Evolutionary conservation across 192 early-diverging fungal genomes (phyloP).

Genomic region (Umbelopsis ramanniana): DNA sequence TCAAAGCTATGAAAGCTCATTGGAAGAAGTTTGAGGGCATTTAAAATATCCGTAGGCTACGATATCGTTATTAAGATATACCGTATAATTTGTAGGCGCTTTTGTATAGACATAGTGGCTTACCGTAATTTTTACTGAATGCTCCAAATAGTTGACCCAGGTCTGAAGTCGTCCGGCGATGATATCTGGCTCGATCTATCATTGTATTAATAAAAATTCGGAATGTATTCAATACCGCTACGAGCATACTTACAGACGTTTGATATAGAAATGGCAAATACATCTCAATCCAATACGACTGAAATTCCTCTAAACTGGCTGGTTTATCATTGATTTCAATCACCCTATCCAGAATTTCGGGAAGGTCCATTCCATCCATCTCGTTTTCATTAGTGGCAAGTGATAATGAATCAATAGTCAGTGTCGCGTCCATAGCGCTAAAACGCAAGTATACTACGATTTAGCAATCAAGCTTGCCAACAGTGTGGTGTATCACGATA

Average conservation of each 20-base stretch:
- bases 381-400: neutral
- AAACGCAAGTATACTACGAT: neutral
- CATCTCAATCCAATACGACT: neutral
- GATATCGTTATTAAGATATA: neutral
- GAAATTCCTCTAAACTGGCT: neutral
- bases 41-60: constrained; percentile 1
- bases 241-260: neutral
- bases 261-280: neutral
- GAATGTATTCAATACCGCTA: too few relatives aligned
- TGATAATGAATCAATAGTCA: neutral
- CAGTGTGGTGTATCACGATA: neutral
- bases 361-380: neutral
- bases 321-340: neutral
- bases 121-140: neutral
- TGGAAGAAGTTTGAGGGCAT: neutral
- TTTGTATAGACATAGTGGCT: neutral
- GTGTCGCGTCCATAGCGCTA: neutral
- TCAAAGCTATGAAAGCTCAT: constrained; percentile 10
- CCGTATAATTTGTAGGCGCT: neutral
- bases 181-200: neutral
- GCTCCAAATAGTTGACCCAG: constrained; percentile 5
- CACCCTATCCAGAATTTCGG: neutral
- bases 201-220: neutral
- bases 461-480: neutral
- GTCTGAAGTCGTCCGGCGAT: neutral